Base-by-base conservation (phyloP, 1,284 basidiomycete species). In the Malassezia sp. region DNA sequence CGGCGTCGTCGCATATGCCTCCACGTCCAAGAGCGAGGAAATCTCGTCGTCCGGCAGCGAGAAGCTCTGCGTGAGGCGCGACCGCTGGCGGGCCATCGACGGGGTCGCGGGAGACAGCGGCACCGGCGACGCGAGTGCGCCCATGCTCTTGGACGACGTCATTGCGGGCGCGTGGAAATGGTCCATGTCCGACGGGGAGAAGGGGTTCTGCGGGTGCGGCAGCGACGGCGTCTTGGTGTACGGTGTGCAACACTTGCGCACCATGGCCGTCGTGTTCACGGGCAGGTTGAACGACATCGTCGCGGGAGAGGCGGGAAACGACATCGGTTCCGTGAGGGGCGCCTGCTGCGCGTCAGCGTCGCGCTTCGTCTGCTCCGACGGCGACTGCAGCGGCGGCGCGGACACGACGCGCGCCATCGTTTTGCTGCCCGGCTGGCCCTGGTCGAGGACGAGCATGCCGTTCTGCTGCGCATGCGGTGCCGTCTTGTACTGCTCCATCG, bases 81-180 rank as follows among this genome's bases (percentile, higher is more conserved):
- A 40, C 21, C 28, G 42, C 5, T 28, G 35, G 9, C 28, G 34
- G 21, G 32, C 17, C 15, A 3, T 15, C 15, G 31, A 38, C 12
- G 50, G 39, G 14, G 41, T 36, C 31, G 53, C 34, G 17, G 54
- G 59, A 2, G 57, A 53, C 30, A 54, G 35, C 9, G 42, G 26
- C 30, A 53, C 42, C 5, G 54, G 57, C 12, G 59, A 64, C 8
- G 50, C 42, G 5, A 62, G 36, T 14, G 53, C 48, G 28, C 48
- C 41, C 49, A 57, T 59, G 53, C 60, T 63, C 42, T 57, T 60
- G 18, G 57, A 58, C 14, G 49, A 49, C n/a, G 59, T 37, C 55
- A 61, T 56, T 30, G 34, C 35, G 8, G 56, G 56, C 2, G 57
- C 30, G 15, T 34, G 34, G 30, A 31, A 35, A 3, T 17, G 27